Conservation (phyloP, 1,284 basidiomycete species). For the Fistulina hepatica region DNA sequence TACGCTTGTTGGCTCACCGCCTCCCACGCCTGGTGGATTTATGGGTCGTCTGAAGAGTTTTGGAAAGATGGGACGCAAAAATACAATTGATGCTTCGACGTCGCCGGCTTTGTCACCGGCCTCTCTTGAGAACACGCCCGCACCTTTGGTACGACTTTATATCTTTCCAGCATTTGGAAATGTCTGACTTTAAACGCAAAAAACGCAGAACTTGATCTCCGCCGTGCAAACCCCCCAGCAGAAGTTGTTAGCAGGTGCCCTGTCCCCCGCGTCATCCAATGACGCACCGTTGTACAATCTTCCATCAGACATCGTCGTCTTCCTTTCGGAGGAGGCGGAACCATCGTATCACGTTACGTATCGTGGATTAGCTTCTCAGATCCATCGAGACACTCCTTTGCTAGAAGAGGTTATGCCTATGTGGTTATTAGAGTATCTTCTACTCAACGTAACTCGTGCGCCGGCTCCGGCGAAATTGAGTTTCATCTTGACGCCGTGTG, state of each 20-base stretch:
- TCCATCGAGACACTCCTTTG: conserved; percentile 43
- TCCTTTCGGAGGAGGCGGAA: conserved; percentile 77
- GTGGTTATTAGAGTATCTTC: conserved; percentile 85
- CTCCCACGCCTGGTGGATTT: conserved; percentile 51
- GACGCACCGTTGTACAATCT: conserved; percentile 68
- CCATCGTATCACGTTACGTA: conserved; percentile 77
- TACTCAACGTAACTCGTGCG: conserved; percentile 51
- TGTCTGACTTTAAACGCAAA: conserved; percentile 5
- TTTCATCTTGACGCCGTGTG: conserved; percentile 80
- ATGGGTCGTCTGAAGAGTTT: conserved; percentile 75
- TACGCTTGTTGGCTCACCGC: too few relatives aligned
- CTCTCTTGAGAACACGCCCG: background rate
- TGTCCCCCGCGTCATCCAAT: conserved; percentile 58
- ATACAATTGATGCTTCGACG: conserved; percentile 20
- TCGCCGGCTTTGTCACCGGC: conserved; percentile 11
- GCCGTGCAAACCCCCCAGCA: conserved; percentile 44
- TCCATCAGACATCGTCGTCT: conserved; percentile 54
- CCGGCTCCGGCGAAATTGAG: conserved; percentile 62
- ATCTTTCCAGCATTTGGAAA: conserved; percentile 5
- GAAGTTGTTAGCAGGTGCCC: conserved; percentile 51
- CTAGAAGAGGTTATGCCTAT: conserved; percentile 76
- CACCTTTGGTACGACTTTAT: background rate
- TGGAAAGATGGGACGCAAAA: conserved; percentile 45
- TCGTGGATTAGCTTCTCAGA: conserved; percentile 55
- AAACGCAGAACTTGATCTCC: conserved; percentile 17